Conservation (phyloP, 2,329 filamentous ascomycete genomes). For the Harringtonia aguacate region DNA sequence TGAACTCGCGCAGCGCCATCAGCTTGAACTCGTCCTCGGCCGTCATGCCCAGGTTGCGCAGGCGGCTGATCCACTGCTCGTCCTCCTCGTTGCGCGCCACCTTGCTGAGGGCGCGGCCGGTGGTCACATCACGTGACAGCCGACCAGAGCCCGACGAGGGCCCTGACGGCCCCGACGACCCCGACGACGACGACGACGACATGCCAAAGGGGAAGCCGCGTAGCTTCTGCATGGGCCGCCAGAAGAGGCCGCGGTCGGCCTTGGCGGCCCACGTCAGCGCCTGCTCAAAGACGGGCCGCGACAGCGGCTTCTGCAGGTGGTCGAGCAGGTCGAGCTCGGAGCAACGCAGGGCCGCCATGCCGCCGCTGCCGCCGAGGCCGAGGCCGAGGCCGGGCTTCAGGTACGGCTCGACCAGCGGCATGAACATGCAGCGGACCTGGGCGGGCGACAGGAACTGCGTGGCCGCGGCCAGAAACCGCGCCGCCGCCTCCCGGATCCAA, state of each 20-base stretch:
- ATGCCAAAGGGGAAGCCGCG: slow-evolving; percentile 55
- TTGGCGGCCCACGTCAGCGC: slow-evolving; percentile 78
- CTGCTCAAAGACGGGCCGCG: slow-evolving; percentile 73
- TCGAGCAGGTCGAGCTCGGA: slow-evolving; percentile 68
- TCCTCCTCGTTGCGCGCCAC: slow-evolving; percentile 80
- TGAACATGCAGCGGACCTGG: slow-evolving; percentile 72
- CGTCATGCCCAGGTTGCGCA: slow-evolving; percentile 74
- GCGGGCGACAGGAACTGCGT: slow-evolving; percentile 67
- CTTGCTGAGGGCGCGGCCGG: slow-evolving; percentile 47
- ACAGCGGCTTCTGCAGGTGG: slow-evolving; percentile 69
- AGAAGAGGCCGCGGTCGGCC: slow-evolving; percentile 73
- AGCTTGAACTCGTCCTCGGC: slow-evolving; percentile 84
- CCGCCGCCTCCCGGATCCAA: slow-evolving; percentile 87
- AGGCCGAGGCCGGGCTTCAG: slow-evolving; percentile 63
- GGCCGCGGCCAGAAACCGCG: slow-evolving; percentile 70
- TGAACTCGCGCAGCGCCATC: slow-evolving; percentile 75
- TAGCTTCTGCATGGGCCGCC: slow-evolving; percentile 65
- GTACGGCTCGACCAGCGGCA: slow-evolving; percentile 72
- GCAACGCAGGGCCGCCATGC: slow-evolving; percentile 38
- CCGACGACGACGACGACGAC: slow-evolving; percentile 36
- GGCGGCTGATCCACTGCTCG: slow-evolving; percentile 78
- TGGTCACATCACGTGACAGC: slow-evolving; percentile 45
- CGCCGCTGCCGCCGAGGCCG: too few species aligned
- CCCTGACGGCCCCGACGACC: neutral
- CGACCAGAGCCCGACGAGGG: slow-evolving; percentile 31